Conservation (phyloP, 768 basidiomycete genomes). For the Cubamyces sp. region DNA sequence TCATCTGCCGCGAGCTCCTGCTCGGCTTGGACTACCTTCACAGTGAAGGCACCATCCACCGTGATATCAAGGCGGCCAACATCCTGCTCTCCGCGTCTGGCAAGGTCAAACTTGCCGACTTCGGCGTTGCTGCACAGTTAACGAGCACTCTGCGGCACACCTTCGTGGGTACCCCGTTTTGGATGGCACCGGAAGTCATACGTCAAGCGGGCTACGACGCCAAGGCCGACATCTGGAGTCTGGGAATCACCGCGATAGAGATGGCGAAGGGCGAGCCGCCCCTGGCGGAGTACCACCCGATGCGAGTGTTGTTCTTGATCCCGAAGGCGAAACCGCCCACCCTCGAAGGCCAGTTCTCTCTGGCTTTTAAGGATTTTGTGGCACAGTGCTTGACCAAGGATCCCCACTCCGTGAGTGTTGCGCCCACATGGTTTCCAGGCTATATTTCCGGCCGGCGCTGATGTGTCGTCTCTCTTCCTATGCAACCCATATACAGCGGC, state of each 20-base stretch:
- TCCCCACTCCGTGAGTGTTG: constrained; percentile 63
- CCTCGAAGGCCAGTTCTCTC: constrained; percentile 83
- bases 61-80: constrained; percentile 99
- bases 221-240: constrained; percentile 97
- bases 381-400: constrained; percentile 92
- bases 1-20: constrained; percentile 91
- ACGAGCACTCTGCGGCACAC: constrained; percentile 94
- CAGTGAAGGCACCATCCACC: constrained; percentile 92
- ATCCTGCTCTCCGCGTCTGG: constrained; percentile 88
- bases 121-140: constrained; percentile 97
- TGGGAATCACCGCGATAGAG: constrained; percentile 98
- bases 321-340: constrained; percentile 95
- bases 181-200: constrained; percentile 99
- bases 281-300: constrained; percentile 95
- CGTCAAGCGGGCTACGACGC: constrained; percentile 95
- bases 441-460: not conserved
- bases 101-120: constrained; percentile 96
- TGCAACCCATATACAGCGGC: constrained; percentile 57
- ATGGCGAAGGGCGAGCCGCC: constrained; percentile 98
- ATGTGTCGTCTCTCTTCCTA: constrained; percentile 16
- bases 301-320: constrained; percentile 97
- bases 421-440: not conserved
- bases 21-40: constrained; percentile 97
- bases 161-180: constrained; percentile 96
- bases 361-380: constrained; percentile 93